phyloP scores from a whole-genome alignment of 139 green algal genomes.

The Pseudopediastrum boryanum region DNA sequence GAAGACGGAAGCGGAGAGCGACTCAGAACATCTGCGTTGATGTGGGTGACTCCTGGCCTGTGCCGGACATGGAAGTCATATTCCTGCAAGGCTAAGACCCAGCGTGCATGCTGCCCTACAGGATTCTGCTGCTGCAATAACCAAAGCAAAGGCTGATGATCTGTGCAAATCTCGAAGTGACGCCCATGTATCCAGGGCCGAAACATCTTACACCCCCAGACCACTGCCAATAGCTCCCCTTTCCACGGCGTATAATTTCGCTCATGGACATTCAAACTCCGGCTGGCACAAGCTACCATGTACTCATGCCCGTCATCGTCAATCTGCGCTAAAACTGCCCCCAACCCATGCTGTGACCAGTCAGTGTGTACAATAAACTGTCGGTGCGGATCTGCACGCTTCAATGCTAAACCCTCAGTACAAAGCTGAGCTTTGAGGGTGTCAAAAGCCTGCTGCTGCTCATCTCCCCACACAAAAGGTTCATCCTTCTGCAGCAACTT shows the following conservation, averaged over 20 bases:
- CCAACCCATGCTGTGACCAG: constrained; percentile 23
- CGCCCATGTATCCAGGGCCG: constrained; percentile 39
- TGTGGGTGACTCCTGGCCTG: constrained; percentile 10
- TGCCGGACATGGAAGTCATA: constrained; percentile 30
- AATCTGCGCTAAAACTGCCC: constrained; percentile 46
- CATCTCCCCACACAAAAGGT: constrained; percentile 28
- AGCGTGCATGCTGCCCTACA: constrained; percentile 39
- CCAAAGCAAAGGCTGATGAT: constrained; percentile 43
- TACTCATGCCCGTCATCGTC: constrained; percentile 35
- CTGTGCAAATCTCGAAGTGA: constrained; percentile 39
- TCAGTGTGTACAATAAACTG: constrained; percentile 37
- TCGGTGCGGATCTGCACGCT: neutral
- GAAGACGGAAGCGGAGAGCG: neutral
- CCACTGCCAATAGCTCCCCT: constrained; percentile 44
- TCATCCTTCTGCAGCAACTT: constrained; percentile 27
- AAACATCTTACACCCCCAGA: constrained; percentile 32
- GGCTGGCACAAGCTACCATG: constrained; percentile 40
- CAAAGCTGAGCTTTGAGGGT: constrained; percentile 22
- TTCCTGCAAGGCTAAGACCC: constrained; percentile 33
- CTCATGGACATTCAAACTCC: constrained; percentile 40
- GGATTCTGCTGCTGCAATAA: constrained; percentile 23
- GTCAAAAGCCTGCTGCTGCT: constrained; percentile 17
- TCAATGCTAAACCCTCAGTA: constrained; percentile 3
- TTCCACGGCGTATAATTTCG: constrained; percentile 22
- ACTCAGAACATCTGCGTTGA: constrained; percentile 11